Evolutionary conservation across 2,329 filamentous ascomycete genomes (phyloP).

Genomic region (Phaeosphaeria sp.): DNA sequence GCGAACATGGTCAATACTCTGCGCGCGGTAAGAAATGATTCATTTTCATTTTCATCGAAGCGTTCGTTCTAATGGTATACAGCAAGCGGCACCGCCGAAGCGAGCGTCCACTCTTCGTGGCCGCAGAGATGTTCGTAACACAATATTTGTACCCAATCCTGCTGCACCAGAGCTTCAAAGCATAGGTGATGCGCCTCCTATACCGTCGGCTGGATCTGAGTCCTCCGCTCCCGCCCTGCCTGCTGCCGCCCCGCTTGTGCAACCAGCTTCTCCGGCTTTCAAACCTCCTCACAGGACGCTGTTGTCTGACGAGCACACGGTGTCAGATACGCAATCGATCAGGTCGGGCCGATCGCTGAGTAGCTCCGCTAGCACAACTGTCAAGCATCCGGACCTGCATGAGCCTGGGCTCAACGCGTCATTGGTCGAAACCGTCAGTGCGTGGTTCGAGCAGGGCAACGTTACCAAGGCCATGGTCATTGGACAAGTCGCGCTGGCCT

Average conservation of each 20-base stretch:
- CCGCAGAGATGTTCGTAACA: slow-evolving; percentile 89
- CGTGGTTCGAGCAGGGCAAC: slow-evolving; percentile 77
- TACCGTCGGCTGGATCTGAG: slow-evolving; percentile 32
- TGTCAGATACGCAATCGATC: slow-evolving; percentile 88
- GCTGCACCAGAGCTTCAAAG: slow-evolving; percentile 47
- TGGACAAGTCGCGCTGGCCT: slow-evolving; percentile 88
- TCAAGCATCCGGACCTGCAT: slow-evolving; percentile 82
- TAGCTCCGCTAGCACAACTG: slow-evolving; percentile 65
- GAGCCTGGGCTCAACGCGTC: slow-evolving; percentile 84
- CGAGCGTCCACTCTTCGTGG: slow-evolving; percentile 78
- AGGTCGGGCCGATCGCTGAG: slow-evolving; percentile 84
- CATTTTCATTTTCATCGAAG: neutral
- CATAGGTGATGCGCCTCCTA: slow-evolving; percentile 43
- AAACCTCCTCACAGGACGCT: slow-evolving; percentile 42
- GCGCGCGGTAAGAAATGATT: slow-evolving; percentile 55
- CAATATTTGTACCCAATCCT: slow-evolving; percentile 74
- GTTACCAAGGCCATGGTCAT: slow-evolving; percentile 76
- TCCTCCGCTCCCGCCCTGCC: slow-evolving; percentile 23
- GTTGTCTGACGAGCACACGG: slow-evolving; percentile 62
- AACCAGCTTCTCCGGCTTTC: slow-evolving; percentile 45
- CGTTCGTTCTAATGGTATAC: slow-evolving; percentile 34
- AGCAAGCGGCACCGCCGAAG: slow-evolving; percentile 63
- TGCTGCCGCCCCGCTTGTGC: slow-evolving; percentile 33
- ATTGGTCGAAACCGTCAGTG: slow-evolving; percentile 89
- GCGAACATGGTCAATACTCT: slow-evolving; percentile 78